Base-by-base conservation (phyloP, 805 yeast genomes). In the Brettanomyces anomalus region DNA sequence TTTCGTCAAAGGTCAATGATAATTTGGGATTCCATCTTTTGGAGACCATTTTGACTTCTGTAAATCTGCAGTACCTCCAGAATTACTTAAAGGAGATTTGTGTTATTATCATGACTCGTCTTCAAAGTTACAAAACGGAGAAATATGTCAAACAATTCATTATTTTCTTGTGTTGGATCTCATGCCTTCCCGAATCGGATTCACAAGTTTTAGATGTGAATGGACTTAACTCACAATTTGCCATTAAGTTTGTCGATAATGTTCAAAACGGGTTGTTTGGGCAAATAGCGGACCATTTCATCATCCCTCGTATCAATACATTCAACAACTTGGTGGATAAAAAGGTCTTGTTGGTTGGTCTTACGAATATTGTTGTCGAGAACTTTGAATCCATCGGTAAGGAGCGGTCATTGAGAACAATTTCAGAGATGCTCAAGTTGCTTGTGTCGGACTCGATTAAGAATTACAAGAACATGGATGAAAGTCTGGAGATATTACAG, bases 1-100 rank as follows among this genome's bases (percentile, higher is more conserved):
- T 93, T 41, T 79, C 96, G 1, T 86, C 97, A 0, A 84, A 82
- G 50, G 72, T 78, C 14, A 82, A 87, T 53, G 97, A 93, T 54
- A 64, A 65, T 33, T 73, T 77, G 53, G 97, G 97, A 2, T 83
- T 93, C 61, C 97, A 93, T 44, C 66, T 93, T 36, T 64, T 93
- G 37, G 89, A 85, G 57, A 66, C 72, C 3, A 79, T 93, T 39
- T 60, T 90, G 36, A 54, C 76, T 36, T 62, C 71, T 45, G 64
- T 87, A 37, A 79, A 85, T 5, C 52, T 77, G 36, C 57, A 56
- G 0, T 49, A 59, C 4, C 59, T 89, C 39, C 61, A 71, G 35
- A 73, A 71, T 8, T 85, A 70, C 52, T 57, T 81, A 45, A 79
- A 77, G 44, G 85, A 87, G 55, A 75, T 93, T 46, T 87, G 90